Conservation (phyloP, 805 yeast genomes). For the Grigorovia yakushimaensis region DNA sequence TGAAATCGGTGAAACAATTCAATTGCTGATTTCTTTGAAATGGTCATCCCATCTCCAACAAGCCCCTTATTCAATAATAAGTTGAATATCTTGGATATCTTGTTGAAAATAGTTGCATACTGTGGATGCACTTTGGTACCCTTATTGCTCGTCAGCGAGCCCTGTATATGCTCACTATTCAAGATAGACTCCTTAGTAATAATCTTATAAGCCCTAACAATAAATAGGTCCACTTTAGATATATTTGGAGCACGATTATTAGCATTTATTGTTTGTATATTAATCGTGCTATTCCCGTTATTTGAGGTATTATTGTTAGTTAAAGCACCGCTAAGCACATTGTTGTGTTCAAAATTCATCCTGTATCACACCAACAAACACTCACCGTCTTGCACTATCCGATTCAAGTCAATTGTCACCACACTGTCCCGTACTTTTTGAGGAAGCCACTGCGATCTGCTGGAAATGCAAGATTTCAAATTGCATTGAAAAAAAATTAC, state of each 20-base stretch:
- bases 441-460: too few species aligned
- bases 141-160: slow-evolving; percentile 5
- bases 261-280: too few species aligned
- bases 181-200: slow-evolving; percentile 14
- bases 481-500: too few species aligned
- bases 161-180: slow-evolving; percentile 14
- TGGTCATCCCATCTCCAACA: slow-evolving; percentile 19
- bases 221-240: slow-evolving; percentile 19
- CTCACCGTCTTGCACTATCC: too few species aligned
- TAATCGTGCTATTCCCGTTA: too few species aligned
- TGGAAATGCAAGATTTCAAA: too few species aligned
- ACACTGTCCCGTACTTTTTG: too few species aligned
- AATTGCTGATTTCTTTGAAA: slow-evolving; percentile 27
- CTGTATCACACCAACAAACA: not conserved
- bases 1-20: slow-evolving; percentile 28
- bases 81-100: slow-evolving; percentile 23
- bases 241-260: slow-evolving; percentile 9
- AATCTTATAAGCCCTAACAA: slow-evolving; percentile 18
- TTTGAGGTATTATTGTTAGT: too few species aligned
- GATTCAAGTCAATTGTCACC: too few species aligned
- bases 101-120: slow-evolving; percentile 17
- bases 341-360: not conserved
- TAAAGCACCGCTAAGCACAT: not conserved
- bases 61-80: slow-evolving; percentile 20
- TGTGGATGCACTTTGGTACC: slow-evolving; percentile 11